A percentile compares a stretch with the other conserved stretches of the same genome.
Evolutionary conservation across 2,329 filamentous ascomycete species (phyloP).

Genomic region (Sclerotinia nivalis): DNA sequence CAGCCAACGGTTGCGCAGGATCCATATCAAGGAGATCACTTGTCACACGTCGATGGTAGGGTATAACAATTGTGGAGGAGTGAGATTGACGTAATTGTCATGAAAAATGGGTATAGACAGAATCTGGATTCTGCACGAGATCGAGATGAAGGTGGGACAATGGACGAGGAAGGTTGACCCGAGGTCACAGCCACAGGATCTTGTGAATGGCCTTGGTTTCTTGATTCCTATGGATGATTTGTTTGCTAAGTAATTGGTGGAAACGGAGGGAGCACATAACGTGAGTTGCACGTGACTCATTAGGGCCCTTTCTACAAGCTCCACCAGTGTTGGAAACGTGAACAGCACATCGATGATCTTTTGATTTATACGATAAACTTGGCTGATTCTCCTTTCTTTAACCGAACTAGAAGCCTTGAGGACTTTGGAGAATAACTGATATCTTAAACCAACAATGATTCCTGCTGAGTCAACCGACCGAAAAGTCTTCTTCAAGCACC

Average conservation of each 20-base stretch:
- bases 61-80: not conserved
- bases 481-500: no score
- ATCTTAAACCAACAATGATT: not conserved
- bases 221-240: not conserved
- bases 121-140: slow-evolving; percentile 14
- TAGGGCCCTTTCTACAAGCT: not conserved
- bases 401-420: not conserved
- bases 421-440: not conserved
- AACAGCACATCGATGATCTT: not conserved
- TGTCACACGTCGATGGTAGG: not conserved
- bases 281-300: not conserved
- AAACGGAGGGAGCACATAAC: not conserved
- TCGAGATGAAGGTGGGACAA: slow-evolving; percentile 8
- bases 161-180: slow-evolving; percentile 8
- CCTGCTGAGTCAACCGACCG: not conserved
- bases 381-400: no score
- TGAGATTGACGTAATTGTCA: slow-evolving; percentile 9
- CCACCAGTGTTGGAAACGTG: not conserved
- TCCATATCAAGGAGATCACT: not conserved
- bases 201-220: not conserved
- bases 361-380: no score
- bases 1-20: slow-evolving; percentile 1
- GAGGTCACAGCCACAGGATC: not conserved
- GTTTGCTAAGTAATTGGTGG: not conserved
- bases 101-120: not conserved